A percentile compares a stretch with the other conserved stretches of the same genome.
Conservation (phyloP, 305 asterid genomes). For the Solanum aculeatissimum region DNA sequence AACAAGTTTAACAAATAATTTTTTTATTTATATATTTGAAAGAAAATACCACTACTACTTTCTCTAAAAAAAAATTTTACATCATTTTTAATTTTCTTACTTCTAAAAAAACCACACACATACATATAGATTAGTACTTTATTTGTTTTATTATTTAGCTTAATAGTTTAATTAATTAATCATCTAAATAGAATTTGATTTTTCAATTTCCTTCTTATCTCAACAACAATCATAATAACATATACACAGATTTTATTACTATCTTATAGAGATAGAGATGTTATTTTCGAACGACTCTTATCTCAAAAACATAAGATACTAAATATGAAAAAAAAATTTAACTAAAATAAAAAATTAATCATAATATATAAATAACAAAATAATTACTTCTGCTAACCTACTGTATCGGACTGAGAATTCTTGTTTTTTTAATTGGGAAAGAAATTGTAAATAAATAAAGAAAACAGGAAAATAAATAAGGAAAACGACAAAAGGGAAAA, state of each 20-base stretch:
- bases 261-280: too few relatives aligned
- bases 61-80: background rate
- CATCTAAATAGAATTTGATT: background rate
- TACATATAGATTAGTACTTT: background rate
- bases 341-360: too few relatives aligned
- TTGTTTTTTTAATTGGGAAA: background rate
- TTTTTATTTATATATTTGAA: background rate
- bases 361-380: too few relatives aligned
- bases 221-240: too few relatives aligned
- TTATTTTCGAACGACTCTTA: too few relatives aligned
- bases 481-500: slow-evolving; percentile 1
- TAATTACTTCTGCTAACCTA: too few relatives aligned
- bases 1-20: background rate
- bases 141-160: background rate
- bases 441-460: background rate
- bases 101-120: too few relatives aligned
- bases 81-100: too few relatives aligned
- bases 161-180: background rate
- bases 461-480: background rate
- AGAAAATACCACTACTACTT: background rate
- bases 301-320: too few relatives aligned
- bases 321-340: too few relatives aligned
- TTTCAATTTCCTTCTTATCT: too few relatives aligned
- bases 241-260: too few relatives aligned
- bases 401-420: background rate